phyloP scores from a whole-genome alignment of 1,139 yeast species.

The Taphrina betulina region DNA sequence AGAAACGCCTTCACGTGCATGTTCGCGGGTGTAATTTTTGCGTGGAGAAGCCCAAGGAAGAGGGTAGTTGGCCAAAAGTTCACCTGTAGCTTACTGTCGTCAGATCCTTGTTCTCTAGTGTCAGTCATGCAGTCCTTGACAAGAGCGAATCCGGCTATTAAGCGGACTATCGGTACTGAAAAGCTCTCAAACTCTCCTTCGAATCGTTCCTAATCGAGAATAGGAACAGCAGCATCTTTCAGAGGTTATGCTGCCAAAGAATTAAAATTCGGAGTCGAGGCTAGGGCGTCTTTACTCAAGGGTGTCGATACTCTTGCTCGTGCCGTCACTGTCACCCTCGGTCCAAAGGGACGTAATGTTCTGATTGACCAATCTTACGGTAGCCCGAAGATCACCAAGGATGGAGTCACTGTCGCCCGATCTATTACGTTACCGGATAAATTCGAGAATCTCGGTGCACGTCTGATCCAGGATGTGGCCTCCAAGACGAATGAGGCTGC shows the following conservation, averaged over 20 bases:
- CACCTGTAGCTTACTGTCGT: too few species aligned
- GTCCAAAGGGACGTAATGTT: constrained; percentile 98
- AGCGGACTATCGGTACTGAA: constrained; percentile 14
- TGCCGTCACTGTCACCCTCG: constrained; percentile 95
- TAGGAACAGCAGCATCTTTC: constrained; percentile 20
- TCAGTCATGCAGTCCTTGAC: constrained; percentile 15
- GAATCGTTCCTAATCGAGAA: background rate
- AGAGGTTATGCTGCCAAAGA: constrained; percentile 54
- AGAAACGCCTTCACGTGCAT: too few species aligned
- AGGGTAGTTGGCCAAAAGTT: too few species aligned
- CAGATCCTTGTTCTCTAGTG: too few species aligned
- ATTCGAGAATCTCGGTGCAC: constrained; percentile 96
- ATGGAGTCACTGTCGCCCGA: constrained; percentile 97
- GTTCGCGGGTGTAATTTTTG: too few species aligned
- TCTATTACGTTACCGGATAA: constrained; percentile 81
- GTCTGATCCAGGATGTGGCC: constrained; percentile 94
- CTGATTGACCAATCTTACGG: constrained; percentile 96
- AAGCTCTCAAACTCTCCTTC: background rate
- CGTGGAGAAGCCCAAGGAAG: too few species aligned
- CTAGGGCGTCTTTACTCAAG: constrained; percentile 90
- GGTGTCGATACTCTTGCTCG: constrained; percentile 97
- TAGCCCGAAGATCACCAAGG: constrained; percentile 97
- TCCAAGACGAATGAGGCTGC: constrained; percentile 97
- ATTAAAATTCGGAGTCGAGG: constrained; percentile 96
- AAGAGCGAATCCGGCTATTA: constrained; percentile 22